Conservation (phyloP, 1,139 yeast species). For the Pichia sp. region DNA sequence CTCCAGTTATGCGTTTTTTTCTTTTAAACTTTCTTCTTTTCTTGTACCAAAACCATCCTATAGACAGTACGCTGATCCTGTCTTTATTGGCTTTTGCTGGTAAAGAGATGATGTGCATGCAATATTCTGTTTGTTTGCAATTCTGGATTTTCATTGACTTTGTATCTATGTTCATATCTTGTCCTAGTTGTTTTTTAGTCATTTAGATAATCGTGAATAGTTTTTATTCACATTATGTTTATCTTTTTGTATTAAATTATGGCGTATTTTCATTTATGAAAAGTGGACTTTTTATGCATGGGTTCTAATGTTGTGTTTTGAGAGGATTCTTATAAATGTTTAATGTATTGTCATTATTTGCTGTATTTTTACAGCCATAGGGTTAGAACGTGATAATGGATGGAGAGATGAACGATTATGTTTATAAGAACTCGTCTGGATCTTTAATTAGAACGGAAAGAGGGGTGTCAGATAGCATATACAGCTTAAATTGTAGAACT, state of each 20-base stretch:
- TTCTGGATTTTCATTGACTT: background rate
- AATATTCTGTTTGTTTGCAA: background rate
- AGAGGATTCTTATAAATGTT: background rate
- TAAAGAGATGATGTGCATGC: conserved; percentile 11
- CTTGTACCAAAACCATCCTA: conserved; percentile 30
- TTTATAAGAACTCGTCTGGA: conserved; percentile 34
- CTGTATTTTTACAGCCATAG: conserved; percentile 17
- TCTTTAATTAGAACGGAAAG: conserved; percentile 25
- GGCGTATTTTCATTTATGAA: conserved; percentile 11
- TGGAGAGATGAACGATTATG: conserved; percentile 28
- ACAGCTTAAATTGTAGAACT: too few species aligned
- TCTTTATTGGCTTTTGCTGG: conserved; percentile 10
- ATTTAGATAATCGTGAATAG: conserved; percentile 12
- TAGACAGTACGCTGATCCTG: conserved; percentile 32
- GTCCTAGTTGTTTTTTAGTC: conserved; percentile 9
- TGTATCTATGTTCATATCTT: background rate
- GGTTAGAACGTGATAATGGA: conserved; percentile 30
- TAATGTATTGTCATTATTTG: conserved; percentile 2
- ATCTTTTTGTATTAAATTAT: background rate
- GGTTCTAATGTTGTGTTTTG: conserved; percentile 2
- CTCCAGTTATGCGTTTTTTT: background rate
- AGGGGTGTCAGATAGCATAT: conserved; percentile 33
- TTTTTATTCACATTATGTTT: conserved; percentile 14
- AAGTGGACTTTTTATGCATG: conserved; percentile 12
- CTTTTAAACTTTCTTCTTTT: conserved; percentile 16